A percentile compares a stretch with the other conserved stretches of the same genome.
phyloP scores from a whole-genome alignment of 2,329 filamentous ascomycete species.

The Corniculantispora saksenae region DNA sequence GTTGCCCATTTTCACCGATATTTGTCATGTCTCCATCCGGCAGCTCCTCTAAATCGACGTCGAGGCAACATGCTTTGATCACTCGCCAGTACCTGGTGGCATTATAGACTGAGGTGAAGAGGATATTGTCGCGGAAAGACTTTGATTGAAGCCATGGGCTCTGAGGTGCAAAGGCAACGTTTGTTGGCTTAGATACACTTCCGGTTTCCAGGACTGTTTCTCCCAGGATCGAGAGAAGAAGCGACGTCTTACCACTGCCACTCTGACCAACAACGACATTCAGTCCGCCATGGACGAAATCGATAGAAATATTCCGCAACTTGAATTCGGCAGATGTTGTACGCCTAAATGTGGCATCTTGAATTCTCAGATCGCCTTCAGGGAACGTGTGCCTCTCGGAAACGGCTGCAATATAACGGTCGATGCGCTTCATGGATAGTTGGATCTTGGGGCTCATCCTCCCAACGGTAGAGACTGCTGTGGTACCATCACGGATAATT shows the following conservation, averaged over 20 bases:
- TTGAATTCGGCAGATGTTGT: not conserved
- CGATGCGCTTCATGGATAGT: conserved; percentile 48
- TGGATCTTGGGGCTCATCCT: not conserved
- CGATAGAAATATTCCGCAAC: conserved; percentile 42
- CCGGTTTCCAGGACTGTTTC: conserved; percentile 45
- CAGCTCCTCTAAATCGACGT: conserved; percentile 46
- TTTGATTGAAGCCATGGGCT: conserved; percentile 51
- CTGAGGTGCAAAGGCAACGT: conserved; percentile 51
- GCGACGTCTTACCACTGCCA: conserved; percentile 51
- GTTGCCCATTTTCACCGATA: conserved; percentile 45
- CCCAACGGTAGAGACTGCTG: not conserved
- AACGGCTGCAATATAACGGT: conserved; percentile 46
- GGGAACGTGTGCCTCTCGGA: conserved; percentile 43
- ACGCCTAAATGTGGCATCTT: conserved; percentile 41
- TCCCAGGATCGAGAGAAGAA: conserved; percentile 48
- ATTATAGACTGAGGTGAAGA: conserved; percentile 47
- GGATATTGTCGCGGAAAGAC: conserved; percentile 50
- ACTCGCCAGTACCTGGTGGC: conserved; percentile 48
- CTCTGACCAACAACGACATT: conserved; percentile 50
- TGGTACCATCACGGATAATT: conserved; percentile 41
- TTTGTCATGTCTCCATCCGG: conserved; percentile 47
- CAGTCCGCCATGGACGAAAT: conserved; percentile 47
- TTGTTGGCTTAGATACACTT: conserved; percentile 40
- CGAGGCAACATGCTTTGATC: conserved; percentile 51
- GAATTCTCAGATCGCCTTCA: conserved; percentile 42